phyloP scores from a whole-genome alignment of 2,329 filamentous ascomycete species.

The Stachybotrys echinatus region DNA sequence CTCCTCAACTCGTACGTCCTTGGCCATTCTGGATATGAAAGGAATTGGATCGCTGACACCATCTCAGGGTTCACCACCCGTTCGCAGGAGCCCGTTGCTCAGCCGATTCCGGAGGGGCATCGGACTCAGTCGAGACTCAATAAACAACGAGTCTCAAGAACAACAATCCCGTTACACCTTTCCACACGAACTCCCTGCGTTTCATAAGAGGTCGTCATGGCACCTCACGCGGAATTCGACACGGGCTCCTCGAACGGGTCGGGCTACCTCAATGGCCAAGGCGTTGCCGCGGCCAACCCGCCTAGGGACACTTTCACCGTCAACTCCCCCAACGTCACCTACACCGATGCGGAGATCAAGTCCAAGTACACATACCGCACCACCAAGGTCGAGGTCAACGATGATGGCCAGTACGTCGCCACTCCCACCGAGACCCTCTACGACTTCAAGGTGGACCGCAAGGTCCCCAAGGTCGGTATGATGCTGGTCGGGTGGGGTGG shows the following conservation, averaged over 20 bases:
- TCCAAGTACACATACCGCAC: constrained; percentile 97
- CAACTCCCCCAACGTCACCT: constrained; percentile 85
- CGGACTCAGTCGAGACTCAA: constrained; percentile 56
- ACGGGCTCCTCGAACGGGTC: constrained; percentile 56
- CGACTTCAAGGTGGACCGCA: constrained; percentile 96
- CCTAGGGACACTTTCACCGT: constrained; percentile 72
- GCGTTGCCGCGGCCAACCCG: constrained; percentile 40
- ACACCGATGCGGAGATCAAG: constrained; percentile 81
- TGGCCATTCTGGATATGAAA: background rate
- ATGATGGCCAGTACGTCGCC: constrained; percentile 73
- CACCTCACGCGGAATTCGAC: constrained; percentile 75
- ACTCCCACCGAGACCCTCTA: constrained; percentile 85
- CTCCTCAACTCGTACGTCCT: constrained; percentile 84
- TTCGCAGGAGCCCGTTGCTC: constrained; percentile 95
- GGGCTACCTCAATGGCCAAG: constrained; percentile 37
- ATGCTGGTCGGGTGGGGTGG: constrained; percentile 98
- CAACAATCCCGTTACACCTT: constrained; percentile 19
- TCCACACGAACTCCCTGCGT: background rate
- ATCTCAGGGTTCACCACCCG: constrained; percentile 78
- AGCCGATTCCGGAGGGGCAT: constrained; percentile 79
- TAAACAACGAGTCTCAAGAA: constrained; percentile 39
- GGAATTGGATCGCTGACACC: constrained; percentile 15
- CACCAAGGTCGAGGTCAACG: constrained; percentile 69
- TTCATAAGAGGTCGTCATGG: constrained; percentile 57
- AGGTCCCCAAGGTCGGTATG: constrained; percentile 86